Evolutionary conservation across 1,139 yeast species (phyloP).

Genomic region (Blastobotrys petasosporus): DNA sequence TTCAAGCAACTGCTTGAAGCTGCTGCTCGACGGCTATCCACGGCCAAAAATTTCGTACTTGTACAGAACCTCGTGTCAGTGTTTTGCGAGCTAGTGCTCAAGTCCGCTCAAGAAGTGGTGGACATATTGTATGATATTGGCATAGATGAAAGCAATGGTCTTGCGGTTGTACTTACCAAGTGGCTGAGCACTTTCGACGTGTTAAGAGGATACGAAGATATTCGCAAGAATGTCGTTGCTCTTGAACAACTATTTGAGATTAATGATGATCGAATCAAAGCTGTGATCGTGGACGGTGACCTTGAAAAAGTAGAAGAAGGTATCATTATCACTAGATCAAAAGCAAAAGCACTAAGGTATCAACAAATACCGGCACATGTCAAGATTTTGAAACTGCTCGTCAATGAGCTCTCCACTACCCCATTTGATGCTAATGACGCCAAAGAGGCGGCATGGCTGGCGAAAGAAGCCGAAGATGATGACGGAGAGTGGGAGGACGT

Average conservation of each 20-base stretch:
- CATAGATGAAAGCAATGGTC: slow-evolving; percentile 38
- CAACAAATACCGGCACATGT: slow-evolving; percentile 62
- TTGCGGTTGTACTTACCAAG: slow-evolving; percentile 52
- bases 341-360: slow-evolving; percentile 53
- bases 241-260: slow-evolving; percentile 58
- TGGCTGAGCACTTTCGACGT: slow-evolving; percentile 84
- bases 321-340: slow-evolving; percentile 75
- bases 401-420: slow-evolving; percentile 54
- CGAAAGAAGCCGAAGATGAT: slow-evolving; percentile 28
- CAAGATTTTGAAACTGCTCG: slow-evolving; percentile 66
- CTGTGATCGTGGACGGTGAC: slow-evolving; percentile 69
- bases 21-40: slow-evolving; percentile 56
- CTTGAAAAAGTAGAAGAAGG: slow-evolving; percentile 56
- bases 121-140: slow-evolving; percentile 49
- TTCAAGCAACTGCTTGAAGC: slow-evolving; percentile 63
- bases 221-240: slow-evolving; percentile 66
- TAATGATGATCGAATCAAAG: slow-evolving; percentile 48
- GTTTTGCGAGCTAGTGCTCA: slow-evolving; percentile 62
- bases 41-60: slow-evolving; percentile 64
- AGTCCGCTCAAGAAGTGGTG: slow-evolving; percentile 56
- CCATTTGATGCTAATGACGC: slow-evolving; percentile 32
- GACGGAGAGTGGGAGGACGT: slow-evolving; percentile 73
- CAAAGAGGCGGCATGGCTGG: slow-evolving; percentile 14
- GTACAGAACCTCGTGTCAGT: slow-evolving; percentile 73
- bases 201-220: slow-evolving; percentile 70